phyloP scores from a whole-genome alignment of 140 eudicot genomes.

The Oenanthe javanica region DNA sequence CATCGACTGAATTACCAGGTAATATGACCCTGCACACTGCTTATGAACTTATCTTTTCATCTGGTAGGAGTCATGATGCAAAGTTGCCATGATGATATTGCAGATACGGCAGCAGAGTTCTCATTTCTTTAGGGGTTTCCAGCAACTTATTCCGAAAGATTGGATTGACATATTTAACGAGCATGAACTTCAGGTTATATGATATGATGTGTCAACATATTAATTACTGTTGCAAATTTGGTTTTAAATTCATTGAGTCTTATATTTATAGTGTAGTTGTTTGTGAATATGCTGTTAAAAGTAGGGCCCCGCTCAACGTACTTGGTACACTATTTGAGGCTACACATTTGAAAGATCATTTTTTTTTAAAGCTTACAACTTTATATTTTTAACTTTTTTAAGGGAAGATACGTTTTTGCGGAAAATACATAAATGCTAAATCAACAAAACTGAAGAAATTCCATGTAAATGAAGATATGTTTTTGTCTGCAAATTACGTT shows the following conservation, averaged over 20 bases:
- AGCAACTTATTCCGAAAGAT: slow-evolving; percentile 82
- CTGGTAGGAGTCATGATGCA: slow-evolving; percentile 9
- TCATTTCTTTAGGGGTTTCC: slow-evolving; percentile 84
- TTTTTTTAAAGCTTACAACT: neutral
- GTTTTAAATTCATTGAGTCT: neutral
- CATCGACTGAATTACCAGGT: slow-evolving; percentile 94
- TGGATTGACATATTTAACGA: slow-evolving; percentile 98
- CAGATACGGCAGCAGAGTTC: slow-evolving; percentile 98
- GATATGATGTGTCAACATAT: neutral
- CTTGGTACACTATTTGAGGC: neutral
- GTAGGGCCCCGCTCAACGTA: neutral
- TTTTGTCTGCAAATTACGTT: neutral
- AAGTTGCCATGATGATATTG: slow-evolving; percentile 7
- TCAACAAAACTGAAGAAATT: neutral
- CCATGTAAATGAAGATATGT: neutral
- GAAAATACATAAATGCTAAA: neutral
- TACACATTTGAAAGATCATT: neutral
- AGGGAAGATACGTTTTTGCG: neutral
- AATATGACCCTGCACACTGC: neutral
- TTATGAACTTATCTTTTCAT: slow-evolving; percentile 2
- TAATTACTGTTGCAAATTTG: neutral
- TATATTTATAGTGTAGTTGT: neutral
- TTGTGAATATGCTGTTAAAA: neutral
- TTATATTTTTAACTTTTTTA: neutral
- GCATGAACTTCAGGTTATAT: slow-evolving; percentile 92